Evolutionary conservation across 345 rosid species (phyloP), one percentile per base, ranked within the genome.

Genomic region (Brassica nigra): DNA sequence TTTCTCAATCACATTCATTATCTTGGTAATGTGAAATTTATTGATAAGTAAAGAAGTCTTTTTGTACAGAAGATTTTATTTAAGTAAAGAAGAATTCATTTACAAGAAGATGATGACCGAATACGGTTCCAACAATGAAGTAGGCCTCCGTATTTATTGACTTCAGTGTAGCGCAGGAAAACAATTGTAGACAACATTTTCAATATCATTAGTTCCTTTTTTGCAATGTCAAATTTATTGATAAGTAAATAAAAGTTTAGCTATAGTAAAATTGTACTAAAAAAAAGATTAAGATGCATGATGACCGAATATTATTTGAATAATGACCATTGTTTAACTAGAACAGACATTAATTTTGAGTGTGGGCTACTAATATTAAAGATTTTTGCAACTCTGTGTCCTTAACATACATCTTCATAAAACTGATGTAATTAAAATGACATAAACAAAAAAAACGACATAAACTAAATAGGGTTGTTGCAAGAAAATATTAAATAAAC

Each of bases 401-500:
- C 70, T 70, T 15, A 30, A 54, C n/a, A 54, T 27, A 63, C 31
- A 23, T 70, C 30, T 62, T n/a, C 16, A 70, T 70, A 70, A 49
- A 61, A 55, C 61, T 7, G 61, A 6, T 5, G 23, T 54, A 54
- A 54, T 54, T 54, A 52, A 52, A 61, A 69, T 68, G 62, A 23
- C 6, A 68, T 20, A 9, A 15, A 68, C 33, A 68, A 68, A 28
- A 42, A 31, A 31, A 58, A 59, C 58, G 61, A 20, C 5, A 76
- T 11, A 20, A n/a, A 67, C 18, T 62, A 70, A 47, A 62, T 62
- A 71, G 42, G 81, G 76, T 18, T 63, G 65, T 71, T 55, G 73
- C 61, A 71, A 52, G 44, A 57, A 70, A 64, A 64, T 64, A 63
- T n/a, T 71, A 37, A 66, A 71, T 78, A 78, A 71, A 71, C 71